These are phyloP conservation scores for Novymonas esmeraldas DNA, from an alignment of 208 protist genomes.

Conservation along the genomic window DNA sequence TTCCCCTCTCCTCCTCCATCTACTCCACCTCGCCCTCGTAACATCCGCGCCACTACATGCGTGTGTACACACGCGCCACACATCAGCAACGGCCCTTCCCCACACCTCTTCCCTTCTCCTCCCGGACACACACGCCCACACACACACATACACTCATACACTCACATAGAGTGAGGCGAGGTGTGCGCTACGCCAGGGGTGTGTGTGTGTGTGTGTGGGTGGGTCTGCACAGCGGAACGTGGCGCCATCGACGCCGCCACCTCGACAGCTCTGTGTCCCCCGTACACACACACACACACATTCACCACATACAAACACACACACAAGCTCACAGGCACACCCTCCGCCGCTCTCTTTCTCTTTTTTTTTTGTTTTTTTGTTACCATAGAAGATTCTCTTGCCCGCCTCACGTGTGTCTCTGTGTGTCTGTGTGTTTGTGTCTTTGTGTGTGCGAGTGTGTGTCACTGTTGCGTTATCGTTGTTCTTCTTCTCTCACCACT, in stretches of 20 bases:
- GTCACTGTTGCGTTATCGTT: neutral
- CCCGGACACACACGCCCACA: no score
- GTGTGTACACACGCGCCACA: no score
- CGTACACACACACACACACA: neutral
- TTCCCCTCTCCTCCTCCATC: no score
- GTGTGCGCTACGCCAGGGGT: no score
- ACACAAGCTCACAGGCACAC: neutral
- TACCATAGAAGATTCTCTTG: neutral
- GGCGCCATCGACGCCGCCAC: no score
- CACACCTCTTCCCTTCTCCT: no score
- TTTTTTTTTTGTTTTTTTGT: neutral
- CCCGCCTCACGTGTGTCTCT: neutral
- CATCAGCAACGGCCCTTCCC: no score
- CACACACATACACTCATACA: no score
- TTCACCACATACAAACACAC: neutral
- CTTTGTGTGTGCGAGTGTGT: neutral
- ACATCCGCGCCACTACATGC: no score
- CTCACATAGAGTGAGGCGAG: no score
- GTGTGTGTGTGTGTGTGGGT: neutral
- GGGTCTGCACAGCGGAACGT: neutral
- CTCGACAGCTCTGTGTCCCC: neutral
- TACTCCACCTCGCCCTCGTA: no score
- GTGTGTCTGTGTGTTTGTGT: neutral
- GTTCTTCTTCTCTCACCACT: neutral
- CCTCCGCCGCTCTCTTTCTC: no score